Conservation (phyloP, 306 rosid species). For the Albizia julibrissin region DNA sequence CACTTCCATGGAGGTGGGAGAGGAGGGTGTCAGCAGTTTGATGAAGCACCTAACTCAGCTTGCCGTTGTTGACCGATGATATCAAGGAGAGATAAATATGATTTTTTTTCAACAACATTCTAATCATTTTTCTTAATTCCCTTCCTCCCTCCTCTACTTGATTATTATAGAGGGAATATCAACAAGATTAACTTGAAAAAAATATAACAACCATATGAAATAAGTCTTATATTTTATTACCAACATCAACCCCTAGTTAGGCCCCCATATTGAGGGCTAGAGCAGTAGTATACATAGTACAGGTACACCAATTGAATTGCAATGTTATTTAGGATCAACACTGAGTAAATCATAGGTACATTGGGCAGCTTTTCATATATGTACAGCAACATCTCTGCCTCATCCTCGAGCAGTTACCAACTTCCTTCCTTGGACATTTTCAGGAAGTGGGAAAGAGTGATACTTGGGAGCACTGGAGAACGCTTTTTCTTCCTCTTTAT, state of each 20-base stretch:
- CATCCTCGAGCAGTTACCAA: conserved; percentile 56
- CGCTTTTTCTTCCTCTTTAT: conserved; percentile 66
- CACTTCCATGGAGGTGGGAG: too few relatives aligned
- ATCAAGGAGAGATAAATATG: not conserved
- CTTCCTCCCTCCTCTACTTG: too few relatives aligned
- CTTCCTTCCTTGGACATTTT: conserved; percentile 86
- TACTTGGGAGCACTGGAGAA: conserved; percentile 54
- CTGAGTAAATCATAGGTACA: not conserved
- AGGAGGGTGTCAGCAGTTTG: too few relatives aligned
- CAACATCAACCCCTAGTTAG: too few relatives aligned
- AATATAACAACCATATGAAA: too few relatives aligned
- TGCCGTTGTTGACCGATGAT: not conserved
- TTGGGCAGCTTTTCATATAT: conserved; percentile 35
- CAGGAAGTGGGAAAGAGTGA: conserved; percentile 70
- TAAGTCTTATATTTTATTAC: too few relatives aligned
- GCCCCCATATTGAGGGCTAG: too few relatives aligned
- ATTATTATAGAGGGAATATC: too few relatives aligned
- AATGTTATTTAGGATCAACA: not conserved
- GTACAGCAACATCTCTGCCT: conserved; percentile 20
- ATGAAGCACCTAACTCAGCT: too few relatives aligned
- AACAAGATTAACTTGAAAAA: too few relatives aligned
- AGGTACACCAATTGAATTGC: not conserved
- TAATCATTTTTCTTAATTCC: too few relatives aligned
- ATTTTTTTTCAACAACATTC: too few relatives aligned
- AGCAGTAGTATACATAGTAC: not conserved